phyloP scores from a whole-genome alignment of 2,329 filamentous ascomycete species.

The Nemania abortiva region DNA sequence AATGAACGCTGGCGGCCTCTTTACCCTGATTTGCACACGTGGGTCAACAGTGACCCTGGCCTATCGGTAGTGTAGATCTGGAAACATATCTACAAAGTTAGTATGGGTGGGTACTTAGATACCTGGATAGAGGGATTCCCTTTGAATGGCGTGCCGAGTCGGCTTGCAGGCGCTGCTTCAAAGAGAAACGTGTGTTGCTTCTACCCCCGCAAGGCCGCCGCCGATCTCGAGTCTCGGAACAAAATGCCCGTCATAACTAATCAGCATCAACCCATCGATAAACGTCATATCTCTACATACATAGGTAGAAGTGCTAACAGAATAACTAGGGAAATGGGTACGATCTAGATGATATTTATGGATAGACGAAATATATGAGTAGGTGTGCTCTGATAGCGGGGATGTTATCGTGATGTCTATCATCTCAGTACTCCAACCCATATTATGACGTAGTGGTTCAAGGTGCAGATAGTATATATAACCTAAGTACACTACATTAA shows the following conservation, averaged over 20 bases:
- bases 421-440: background rate
- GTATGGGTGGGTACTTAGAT: background rate
- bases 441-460: background rate
- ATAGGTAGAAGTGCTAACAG: background rate
- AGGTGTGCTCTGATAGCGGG: background rate
- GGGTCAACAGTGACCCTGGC: conserved; percentile 3
- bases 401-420: background rate
- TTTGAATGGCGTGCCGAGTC: background rate
- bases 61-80: background rate
- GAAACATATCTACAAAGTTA: too few species aligned
- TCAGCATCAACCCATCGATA: too few species aligned
- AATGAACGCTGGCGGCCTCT: background rate
- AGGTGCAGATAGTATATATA: background rate
- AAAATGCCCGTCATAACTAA: conserved; percentile 21
- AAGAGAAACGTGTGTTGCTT: background rate
- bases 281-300: too few species aligned
- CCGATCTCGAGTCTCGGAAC: conserved; percentile 13
- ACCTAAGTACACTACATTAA: too few species aligned
- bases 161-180: background rate
- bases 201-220: background rate
- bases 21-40: conserved; percentile 9
- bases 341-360: background rate
- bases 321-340: background rate
- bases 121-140: conserved; percentile 1
- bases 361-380: background rate